A percentile compares a stretch with the other conserved stretches of the same genome.
These are phyloP conservation scores for Pseudogymnoascus sp. DNA, from an alignment of 2,329 filamentous ascomycete species.

Conservation along the genomic window DNA sequence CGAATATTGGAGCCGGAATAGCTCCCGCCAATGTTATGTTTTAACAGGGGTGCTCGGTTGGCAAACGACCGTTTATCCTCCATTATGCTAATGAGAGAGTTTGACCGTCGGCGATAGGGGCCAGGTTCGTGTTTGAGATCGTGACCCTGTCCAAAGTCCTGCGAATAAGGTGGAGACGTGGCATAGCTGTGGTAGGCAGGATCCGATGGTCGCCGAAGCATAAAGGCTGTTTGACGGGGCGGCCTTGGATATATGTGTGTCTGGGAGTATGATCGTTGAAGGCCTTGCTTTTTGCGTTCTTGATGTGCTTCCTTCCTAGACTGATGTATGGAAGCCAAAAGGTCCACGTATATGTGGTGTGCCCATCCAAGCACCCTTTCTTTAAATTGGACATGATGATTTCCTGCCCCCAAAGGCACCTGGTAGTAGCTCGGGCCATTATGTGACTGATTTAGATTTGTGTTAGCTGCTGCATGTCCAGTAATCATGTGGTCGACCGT, in stretches of 20 bases:
- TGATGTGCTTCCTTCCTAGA: slow-evolving; percentile 41
- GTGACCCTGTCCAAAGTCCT: background rate
- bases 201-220: slow-evolving; percentile 2
- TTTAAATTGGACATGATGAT: slow-evolving; percentile 43
- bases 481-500: slow-evolving; percentile 2
- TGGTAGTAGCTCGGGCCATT: slow-evolving; percentile 2
- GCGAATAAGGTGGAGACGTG: background rate
- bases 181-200: slow-evolving; percentile 1
- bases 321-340: slow-evolving; percentile 56
- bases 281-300: slow-evolving; percentile 26
- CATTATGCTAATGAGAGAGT: slow-evolving; percentile 6
- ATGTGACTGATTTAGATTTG: background rate
- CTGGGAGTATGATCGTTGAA: slow-evolving; percentile 34
- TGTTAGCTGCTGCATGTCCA: background rate
- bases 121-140: background rate
- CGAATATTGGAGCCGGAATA: background rate
- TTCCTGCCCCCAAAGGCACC: background rate
- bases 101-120: background rate
- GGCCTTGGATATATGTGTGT: slow-evolving; percentile 47
- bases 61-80: slow-evolving; percentile 8
- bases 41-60: background rate
- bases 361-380: slow-evolving; percentile 61
- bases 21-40: background rate
- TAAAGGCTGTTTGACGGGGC: slow-evolving; percentile 25
- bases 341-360: slow-evolving; percentile 63